A percentile compares a stretch with the other conserved stretches of the same genome.
These are phyloP conservation scores for Puccinia triticina DNA, from an alignment of 1,284 basidiomycete genomes.

Conservation along the genomic window DNA sequence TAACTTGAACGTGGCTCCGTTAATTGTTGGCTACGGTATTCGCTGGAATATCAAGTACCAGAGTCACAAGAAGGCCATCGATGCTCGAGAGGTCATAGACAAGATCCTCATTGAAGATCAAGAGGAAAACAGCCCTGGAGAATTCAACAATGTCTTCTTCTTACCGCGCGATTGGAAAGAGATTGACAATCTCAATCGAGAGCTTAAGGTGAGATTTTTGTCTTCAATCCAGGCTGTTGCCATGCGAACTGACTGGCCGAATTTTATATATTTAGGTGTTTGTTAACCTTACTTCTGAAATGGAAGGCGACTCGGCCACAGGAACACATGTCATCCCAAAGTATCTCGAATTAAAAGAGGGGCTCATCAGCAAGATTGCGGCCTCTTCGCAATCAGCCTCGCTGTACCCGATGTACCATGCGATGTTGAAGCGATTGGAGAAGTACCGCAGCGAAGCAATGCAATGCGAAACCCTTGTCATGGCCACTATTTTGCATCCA, in stretches of 20 bases:
- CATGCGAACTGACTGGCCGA: not conserved
- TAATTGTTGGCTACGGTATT: conserved; percentile 20
- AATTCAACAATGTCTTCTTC: not conserved
- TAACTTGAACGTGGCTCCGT: not conserved
- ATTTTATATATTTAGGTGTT: not conserved
- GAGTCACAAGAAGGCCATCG: not conserved
- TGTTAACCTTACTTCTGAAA: not conserved
- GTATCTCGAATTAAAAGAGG: not conserved
- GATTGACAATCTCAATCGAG: not conserved
- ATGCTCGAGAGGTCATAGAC: not conserved
- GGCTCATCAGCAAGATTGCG: not conserved
- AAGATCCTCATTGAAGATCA: not conserved
- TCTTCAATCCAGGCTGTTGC: not conserved
- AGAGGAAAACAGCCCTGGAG: not conserved
- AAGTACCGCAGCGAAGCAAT: not conserved
- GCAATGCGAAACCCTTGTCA: not conserved
- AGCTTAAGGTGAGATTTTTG: not conserved
- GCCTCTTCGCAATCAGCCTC: not conserved
- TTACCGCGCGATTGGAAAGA: not conserved
- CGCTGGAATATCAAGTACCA: too few species aligned
- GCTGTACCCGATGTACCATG: conserved; percentile 1
- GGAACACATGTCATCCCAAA: conserved; percentile 4
- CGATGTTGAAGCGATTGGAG: not conserved
- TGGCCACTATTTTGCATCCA: conserved; percentile 3
- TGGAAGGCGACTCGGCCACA: not conserved